Evolutionary conservation across 805 yeast species (phyloP), one percentile per base, ranked within the genome.

Genomic region (Nakazawaea wyomingensis): DNA sequence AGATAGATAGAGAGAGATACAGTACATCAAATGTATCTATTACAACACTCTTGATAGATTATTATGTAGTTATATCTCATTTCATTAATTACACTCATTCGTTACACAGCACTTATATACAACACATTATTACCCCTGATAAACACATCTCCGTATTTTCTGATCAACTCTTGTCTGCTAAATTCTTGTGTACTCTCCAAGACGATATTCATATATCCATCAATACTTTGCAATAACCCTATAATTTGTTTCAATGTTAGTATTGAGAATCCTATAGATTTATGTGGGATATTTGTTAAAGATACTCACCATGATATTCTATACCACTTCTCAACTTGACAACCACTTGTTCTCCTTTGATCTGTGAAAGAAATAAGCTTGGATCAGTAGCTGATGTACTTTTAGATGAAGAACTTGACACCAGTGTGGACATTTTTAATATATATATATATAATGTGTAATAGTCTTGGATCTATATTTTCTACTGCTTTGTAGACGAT

Each of bases 151-250:
- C 86, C 86, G 48, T 78, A 82, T 21, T 63, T 66, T 48, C 72
- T 76, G 29, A 72, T 75, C 34, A 60, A 56, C 37, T 70, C 69
- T 5, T 74, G 75, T 41, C 67, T 65, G 27, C 77, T 76, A 35
- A 64, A 61, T 57, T 93, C 99, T 37, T 77, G 71, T 4, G 95
- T 79, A 48, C 80, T 74, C 43, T 85, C 88, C 50, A 93, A 71
- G 2, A 91, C 95, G 38, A 93, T 83, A 64, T 93, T 93, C 96
- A 93, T 89, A 68, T 82, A 93, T 7, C 98, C 98, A 60, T 93
- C 99, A 45, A 93, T 90, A 32, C 96, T 86, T 53, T 86, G 91
- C 49, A 86, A 71, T 39, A 64, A 69, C 5, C 84, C 67, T 62
- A 37, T 11, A 10, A 16, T 9, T 9, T 18, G 11, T 39, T 18